Evolutionary conservation across 257 asterid genomes (phyloP).

Genomic region (Solanum boliviense): DNA sequence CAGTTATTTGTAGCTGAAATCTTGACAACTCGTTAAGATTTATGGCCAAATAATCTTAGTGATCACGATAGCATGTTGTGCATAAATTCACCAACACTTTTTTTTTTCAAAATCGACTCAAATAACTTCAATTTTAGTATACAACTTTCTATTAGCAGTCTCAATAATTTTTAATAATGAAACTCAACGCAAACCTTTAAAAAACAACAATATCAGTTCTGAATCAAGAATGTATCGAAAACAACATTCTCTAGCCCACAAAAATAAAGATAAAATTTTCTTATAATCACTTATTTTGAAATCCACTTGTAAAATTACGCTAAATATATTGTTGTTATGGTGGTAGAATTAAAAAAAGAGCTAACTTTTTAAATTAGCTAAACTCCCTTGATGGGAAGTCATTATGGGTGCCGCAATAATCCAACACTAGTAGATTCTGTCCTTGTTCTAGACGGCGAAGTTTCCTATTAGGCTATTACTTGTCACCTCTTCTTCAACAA

Average conservation of each 20-base stretch:
- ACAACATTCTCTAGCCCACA: background rate
- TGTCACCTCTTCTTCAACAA: background rate
- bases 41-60: background rate
- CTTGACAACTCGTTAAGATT: background rate
- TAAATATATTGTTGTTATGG: background rate
- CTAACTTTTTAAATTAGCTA: background rate
- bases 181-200: background rate
- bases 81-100: background rate
- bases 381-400: background rate
- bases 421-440: background rate
- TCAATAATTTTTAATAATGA: background rate
- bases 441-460: conserved; percentile 8
- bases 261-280: background rate
- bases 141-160: background rate
- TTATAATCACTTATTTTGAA: too few species aligned
- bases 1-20: too few species aligned
- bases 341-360: background rate
- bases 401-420: background rate
- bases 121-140: background rate
- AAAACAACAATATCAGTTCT: background rate
- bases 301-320: accelerated
- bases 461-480: background rate
- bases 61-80: background rate
- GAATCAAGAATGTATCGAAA: accelerated
- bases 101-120: background rate